Conservation (phyloP, 768 basidiomycete species). For the Panellus pusillus region DNA sequence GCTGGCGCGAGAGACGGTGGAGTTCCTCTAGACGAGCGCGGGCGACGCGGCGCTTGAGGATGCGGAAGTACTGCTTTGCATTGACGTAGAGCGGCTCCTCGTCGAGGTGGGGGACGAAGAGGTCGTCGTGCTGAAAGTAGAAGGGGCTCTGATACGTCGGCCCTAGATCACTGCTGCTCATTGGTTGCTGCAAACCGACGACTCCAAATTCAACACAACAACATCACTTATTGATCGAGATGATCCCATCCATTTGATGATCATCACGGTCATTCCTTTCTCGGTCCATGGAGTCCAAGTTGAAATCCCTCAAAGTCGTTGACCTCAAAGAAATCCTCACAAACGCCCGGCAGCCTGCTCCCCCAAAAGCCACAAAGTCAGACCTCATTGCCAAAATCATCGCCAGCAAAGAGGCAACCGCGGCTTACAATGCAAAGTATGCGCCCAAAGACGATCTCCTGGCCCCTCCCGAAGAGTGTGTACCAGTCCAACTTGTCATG, state of each 20-base stretch:
- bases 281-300: not conserved
- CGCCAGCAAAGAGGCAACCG: conserved; percentile 49
- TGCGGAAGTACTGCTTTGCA: conserved; percentile 98
- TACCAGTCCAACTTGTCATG: not conserved
- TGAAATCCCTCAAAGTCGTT: conserved; percentile 36
- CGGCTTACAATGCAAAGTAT: conserved; percentile 45
- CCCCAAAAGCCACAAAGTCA: conserved; percentile 61
- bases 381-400: conserved; percentile 68
- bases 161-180: conserved; percentile 17
- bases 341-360: conserved; percentile 46
- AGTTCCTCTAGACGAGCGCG: conserved; percentile 91
- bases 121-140: conserved; percentile 22
- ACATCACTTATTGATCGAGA: not conserved
- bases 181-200: not conserved
- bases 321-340: conserved; percentile 68
- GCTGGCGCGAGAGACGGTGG: conserved; percentile 86
- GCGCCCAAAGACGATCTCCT: conserved; percentile 30
- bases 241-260: no score
- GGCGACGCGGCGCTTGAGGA: conserved; percentile 91
- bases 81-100: conserved; percentile 99
- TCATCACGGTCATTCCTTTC: not conserved
- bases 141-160: conserved; percentile 19
- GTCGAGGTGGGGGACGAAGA: conserved; percentile 53
- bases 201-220: not conserved
- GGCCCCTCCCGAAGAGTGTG: conserved; percentile 39